Evolutionary conservation across 192 early-diverging fungal species (phyloP), one percentile per base, ranked within the genome.

Genomic region (Funneliformis mosseae): DNA sequence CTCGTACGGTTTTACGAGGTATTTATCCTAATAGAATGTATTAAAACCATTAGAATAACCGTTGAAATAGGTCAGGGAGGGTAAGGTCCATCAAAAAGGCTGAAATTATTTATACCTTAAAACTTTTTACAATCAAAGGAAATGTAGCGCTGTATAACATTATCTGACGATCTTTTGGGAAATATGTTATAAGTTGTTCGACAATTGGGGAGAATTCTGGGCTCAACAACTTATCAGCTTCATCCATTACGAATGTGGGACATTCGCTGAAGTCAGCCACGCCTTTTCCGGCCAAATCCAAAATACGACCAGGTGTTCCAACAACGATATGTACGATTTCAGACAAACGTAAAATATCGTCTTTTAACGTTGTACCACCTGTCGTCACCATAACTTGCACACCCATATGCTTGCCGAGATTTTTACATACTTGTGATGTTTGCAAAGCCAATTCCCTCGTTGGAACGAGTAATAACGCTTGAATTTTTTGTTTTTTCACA

Each of bases 401-500:
- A 75, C 92, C 93, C 90, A 96, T 92, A 84, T 99, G 97, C 83
- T 99, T 99, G 75, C 98, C 97, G 16, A 99, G 89, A 23, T 86
- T 98, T 89, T 98, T 97, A 88, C 95, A 97, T 46, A 99, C 98
- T 85, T 99, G 98, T 5, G 98, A 95, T n/a, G 98, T 99, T 87
- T 99, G 98, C 71, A 99, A 91, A 1, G 98, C 98, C 83, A 99
- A 89, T 86, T 99, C 98, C 83, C 98, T 89, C 4, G 98, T 99
- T 4, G 98, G 98, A 8, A 98, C 97, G 18, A 99, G 88, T 63
- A 99, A 90, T 10, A 98, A 86, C 28, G 95, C 96, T 87, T 99
- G 98, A 83, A 98, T 93, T 68, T 94, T 92, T 50, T 89, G 89
- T 82, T 95, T 94, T 77, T 94, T 91, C 14, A 92, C 88, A 83